Conservation (phyloP, 176 grass and related monocot species). For the Oryza glaberrima region DNA sequence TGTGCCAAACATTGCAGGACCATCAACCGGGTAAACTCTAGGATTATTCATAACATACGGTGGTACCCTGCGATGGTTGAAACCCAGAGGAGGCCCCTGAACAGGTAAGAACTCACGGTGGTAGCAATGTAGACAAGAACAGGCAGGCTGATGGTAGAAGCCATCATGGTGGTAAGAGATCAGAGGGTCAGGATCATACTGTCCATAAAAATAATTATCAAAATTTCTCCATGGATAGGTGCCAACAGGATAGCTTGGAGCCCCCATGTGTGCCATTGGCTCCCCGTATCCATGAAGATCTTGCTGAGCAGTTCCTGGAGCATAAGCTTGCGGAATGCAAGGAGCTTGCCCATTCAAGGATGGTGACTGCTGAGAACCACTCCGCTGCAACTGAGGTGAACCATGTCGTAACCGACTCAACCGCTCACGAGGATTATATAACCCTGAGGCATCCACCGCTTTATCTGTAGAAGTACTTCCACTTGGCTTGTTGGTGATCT, state of each 20-base stretch:
- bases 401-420: constrained; percentile 54
- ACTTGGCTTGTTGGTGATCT: constrained; percentile 68
- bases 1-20: constrained; percentile 41
- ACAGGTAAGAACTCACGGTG: constrained; percentile 63
- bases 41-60: constrained; percentile 53
- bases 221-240: constrained; percentile 60
- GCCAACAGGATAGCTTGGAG: constrained; percentile 61
- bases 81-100: constrained; percentile 55
- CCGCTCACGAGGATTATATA: constrained; percentile 47
- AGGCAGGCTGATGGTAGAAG: constrained; percentile 90
- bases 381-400: constrained; percentile 58
- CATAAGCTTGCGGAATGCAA: constrained; percentile 48
- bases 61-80: constrained; percentile 57
- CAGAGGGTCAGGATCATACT: constrained; percentile 72
- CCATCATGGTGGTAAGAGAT: constrained; percentile 91
- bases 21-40: constrained; percentile 38
- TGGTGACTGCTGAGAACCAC: constrained; percentile 45
- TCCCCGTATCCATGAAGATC: constrained; percentile 49
- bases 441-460: constrained; percentile 37
- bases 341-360: constrained; percentile 51
- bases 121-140: constrained; percentile 82
- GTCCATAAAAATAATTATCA: constrained; percentile 68
- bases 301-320: constrained; percentile 49
- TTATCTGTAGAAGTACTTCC: constrained; percentile 21
- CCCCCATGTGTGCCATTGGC: constrained; percentile 45